Conservation (phyloP, 176 grass and related monocot genomes). For the Eremochloa ophiuroides region DNA sequence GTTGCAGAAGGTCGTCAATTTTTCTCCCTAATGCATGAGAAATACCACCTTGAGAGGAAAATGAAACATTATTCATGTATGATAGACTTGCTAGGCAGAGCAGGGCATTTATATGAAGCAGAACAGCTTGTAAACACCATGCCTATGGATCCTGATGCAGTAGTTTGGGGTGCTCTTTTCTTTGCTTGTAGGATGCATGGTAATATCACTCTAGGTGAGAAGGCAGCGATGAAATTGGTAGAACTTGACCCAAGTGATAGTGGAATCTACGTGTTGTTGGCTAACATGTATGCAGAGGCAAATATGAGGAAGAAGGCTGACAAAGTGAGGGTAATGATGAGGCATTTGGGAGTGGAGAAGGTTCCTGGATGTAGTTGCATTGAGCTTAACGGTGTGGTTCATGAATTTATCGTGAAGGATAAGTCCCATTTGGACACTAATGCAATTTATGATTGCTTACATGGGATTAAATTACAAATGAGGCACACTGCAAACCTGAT, state of each 20-base stretch:
- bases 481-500: conserved; percentile 20
- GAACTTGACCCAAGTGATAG: conserved; percentile 65
- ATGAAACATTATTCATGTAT: conserved; percentile 90
- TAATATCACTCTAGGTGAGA: conserved; percentile 60
- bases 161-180: conserved; percentile 74
- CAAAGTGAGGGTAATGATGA: conserved; percentile 72
- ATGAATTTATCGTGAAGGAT: conserved; percentile 77
- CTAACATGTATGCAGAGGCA: conserved; percentile 74
- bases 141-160: conserved; percentile 63
- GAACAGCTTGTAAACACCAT: conserved; percentile 69
- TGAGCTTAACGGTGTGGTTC: conserved; percentile 66
- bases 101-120: conserved; percentile 60
- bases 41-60: conserved; percentile 56
- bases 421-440: conserved; percentile 39
- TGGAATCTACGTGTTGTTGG: conserved; percentile 71
- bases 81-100: conserved; percentile 77
- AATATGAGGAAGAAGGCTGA: conserved; percentile 71
- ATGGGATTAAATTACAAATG: conserved; percentile 46
- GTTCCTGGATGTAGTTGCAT: conserved; percentile 79
- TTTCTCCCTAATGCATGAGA: conserved; percentile 52
- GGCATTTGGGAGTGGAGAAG: conserved; percentile 68
- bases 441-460: conserved; percentile 66
- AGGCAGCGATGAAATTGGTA: conserved; percentile 63
- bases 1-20: conserved; percentile 45
- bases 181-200: conserved; percentile 77